Evolutionary conservation across 2,329 filamentous ascomycete species (phyloP).

Genomic region (Exophiala sideris): DNA sequence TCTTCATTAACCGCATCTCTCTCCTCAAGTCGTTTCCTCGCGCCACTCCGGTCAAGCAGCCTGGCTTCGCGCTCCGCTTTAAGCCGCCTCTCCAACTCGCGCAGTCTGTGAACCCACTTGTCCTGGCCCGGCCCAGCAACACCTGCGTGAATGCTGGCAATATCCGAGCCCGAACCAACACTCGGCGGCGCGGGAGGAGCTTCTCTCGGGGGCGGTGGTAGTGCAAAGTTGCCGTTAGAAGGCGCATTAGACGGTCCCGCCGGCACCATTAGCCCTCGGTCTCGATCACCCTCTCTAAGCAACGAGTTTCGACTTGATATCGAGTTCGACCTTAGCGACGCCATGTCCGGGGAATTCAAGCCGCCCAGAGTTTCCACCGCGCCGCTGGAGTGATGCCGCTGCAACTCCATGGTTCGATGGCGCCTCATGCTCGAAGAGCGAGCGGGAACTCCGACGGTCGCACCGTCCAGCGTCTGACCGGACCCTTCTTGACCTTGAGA

Average conservation of each 20-base stretch:
- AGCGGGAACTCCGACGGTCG: conserved; percentile 27
- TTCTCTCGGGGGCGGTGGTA: conserved; percentile 25
- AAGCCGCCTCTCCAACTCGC: conserved; percentile 82
- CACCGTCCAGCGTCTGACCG: conserved; percentile 13
- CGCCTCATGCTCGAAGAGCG: conserved; percentile 33
- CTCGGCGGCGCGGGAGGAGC: conserved; percentile 24
- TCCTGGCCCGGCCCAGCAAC: conserved; percentile 54
- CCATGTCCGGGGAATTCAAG: conserved; percentile 28
- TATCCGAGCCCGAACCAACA: conserved; percentile 20
- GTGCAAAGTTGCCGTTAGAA: conserved; percentile 25
- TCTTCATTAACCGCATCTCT: conserved; percentile 71
- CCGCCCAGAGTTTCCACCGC: conserved; percentile 42
- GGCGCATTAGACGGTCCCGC: conserved; percentile 24
- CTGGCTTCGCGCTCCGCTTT: conserved; percentile 87
- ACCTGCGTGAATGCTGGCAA: conserved; percentile 19
- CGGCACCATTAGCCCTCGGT: conserved; percentile 25
- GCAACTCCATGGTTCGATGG: conserved; percentile 18
- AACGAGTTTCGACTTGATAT: conserved; percentile 23
- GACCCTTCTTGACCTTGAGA: conserved; percentile 15
- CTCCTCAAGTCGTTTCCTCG: conserved; percentile 73
- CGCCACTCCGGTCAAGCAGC: conserved; percentile 77
- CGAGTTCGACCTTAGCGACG: conserved; percentile 26
- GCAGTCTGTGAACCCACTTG: conserved; percentile 78
- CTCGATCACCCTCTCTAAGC: conserved; percentile 11
- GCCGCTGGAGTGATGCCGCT: conserved; percentile 52